Evolutionary conservation across 2,329 filamentous ascomycete species (phyloP).

Genomic region (Graphiopsis chlorocephala): DNA sequence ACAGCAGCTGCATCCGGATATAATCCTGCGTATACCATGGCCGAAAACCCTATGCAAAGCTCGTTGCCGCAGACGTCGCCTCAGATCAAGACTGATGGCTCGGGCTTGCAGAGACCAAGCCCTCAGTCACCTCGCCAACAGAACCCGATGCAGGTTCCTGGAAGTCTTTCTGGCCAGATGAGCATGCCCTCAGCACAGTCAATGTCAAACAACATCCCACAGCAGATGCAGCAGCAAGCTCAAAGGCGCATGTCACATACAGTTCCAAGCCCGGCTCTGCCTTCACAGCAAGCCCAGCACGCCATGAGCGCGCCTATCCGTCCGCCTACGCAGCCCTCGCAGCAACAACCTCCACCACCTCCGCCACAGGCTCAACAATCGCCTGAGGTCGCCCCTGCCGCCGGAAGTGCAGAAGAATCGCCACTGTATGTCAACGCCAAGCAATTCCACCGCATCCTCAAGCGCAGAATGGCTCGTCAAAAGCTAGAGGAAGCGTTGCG

Average conservation of each 20-base stretch:
- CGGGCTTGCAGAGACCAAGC: conserved; percentile 56
- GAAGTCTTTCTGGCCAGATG: conserved; percentile 45
- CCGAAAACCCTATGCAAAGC: conserved; percentile 62
- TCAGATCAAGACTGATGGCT: conserved; percentile 59
- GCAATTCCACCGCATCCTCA: conserved; percentile 95
- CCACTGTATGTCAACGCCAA: conserved; percentile 98
- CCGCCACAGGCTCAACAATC: conserved; percentile 61
- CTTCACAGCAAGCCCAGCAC: conserved; percentile 34
- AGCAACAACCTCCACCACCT: conserved; percentile 51
- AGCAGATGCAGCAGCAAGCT: conserved; percentile 31
- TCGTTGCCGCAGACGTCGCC: conserved; percentile 69
- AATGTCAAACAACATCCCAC: conserved; percentile 46
- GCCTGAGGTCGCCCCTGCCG: conserved; percentile 67
- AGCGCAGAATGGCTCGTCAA: conserved; percentile 87
- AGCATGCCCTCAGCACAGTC: conserved; percentile 55
- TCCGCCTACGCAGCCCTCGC: conserved; percentile 68
- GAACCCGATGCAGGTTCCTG: conserved; percentile 56
- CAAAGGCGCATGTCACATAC: conserved; percentile 68
- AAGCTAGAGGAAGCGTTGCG: conserved; percentile 89
- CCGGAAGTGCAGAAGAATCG: conserved; percentile 76
- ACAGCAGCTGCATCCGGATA: conserved; percentile 89
- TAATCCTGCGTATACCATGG: conserved; percentile 64
- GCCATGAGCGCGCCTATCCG: conserved; percentile 64
- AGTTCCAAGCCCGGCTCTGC: conserved; percentile 65
- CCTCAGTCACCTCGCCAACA: conserved; percentile 73